Evolutionary conservation across 2,329 filamentous ascomycete species (phyloP).

Genomic region (Volutella citrinella): DNA sequence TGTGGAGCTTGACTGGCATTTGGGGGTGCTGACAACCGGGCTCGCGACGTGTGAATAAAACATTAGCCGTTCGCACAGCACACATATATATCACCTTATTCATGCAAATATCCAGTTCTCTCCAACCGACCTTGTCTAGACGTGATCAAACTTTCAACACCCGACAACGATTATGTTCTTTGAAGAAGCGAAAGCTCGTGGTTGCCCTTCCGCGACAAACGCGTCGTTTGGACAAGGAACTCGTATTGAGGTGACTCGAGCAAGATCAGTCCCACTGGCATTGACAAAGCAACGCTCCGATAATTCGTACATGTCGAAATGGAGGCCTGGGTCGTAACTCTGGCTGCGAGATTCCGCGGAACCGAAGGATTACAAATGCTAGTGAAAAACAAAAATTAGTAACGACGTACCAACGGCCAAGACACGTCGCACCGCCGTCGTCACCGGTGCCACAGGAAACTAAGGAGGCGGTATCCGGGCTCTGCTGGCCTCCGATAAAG

Average conservation of each 20-base stretch:
- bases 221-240: background rate
- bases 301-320: slow-evolving; percentile 1
- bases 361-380: slow-evolving; percentile 1
- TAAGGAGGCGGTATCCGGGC: slow-evolving; percentile 1
- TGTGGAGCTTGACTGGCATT: slow-evolving; percentile 1
- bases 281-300: background rate
- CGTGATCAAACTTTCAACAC: background rate
- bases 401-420: slow-evolving; percentile 1
- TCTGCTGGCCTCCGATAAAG: slow-evolving; percentile 1
- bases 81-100: background rate
- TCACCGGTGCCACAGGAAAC: slow-evolving; percentile 4
- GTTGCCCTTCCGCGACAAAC: background rate
- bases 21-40: background rate
- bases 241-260: background rate
- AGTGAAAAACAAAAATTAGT: background rate
- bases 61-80: background rate
- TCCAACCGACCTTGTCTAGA: slow-evolving; percentile 1
- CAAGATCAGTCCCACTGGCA: background rate
- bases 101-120: background rate
- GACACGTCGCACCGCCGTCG: slow-evolving; percentile 1
- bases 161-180: background rate
- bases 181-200: background rate
- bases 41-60: background rate
- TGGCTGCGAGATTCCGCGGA: background rate
- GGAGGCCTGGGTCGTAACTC: background rate